phyloP scores from a whole-genome alignment of 208 protist genomes.

The Trypanosoma caninum region DNA sequence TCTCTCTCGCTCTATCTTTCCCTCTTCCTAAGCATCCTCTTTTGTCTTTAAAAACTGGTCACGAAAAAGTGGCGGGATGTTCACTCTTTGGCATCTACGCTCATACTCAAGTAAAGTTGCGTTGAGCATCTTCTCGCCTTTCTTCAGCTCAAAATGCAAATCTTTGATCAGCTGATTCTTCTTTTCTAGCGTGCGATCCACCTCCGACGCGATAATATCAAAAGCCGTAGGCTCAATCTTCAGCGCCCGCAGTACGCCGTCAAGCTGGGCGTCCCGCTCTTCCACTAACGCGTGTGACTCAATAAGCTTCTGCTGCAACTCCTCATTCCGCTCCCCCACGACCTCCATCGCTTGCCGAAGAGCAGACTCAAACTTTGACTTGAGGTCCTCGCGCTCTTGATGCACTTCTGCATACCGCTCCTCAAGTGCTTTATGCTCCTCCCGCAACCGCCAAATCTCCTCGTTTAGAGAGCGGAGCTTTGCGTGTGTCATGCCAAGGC shows the following conservation, averaged over 20 bases:
- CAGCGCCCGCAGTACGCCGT: conserved; percentile 88
- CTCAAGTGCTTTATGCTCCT: conserved; percentile 89
- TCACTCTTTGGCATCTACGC: conserved; percentile 55
- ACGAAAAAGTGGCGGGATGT: conserved; percentile 46
- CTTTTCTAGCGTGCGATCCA: conserved; percentile 88
- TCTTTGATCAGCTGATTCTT: conserved; percentile 96
- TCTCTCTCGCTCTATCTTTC: no score
- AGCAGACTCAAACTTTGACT: conserved; percentile 88
- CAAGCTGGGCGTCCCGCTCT: conserved; percentile 87
- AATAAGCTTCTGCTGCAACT: conserved; percentile 75
- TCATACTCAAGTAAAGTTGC: conserved; percentile 77
- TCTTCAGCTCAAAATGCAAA: conserved; percentile 94
- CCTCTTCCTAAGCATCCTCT: no score
- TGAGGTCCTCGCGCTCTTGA: conserved; percentile 94
- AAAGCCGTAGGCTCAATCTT: conserved; percentile 91
- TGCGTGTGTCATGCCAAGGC: conserved; percentile 79
- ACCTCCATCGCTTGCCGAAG: conserved; percentile 87
- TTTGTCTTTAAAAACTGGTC: conserved; percentile 36
- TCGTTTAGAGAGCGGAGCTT: conserved; percentile 77
- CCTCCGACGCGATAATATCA: conserved; percentile 77
- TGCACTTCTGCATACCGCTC: conserved; percentile 86
- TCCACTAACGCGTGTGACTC: conserved; percentile 71
- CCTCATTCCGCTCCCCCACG: conserved; percentile 79
- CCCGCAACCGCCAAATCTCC: conserved; percentile 76
- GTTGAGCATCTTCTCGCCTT: conserved; percentile 57